A percentile compares a stretch with the other conserved stretches of the same genome.
These are phyloP conservation scores for Yarrowia bubula DNA, from an alignment of 805 yeast species.

Conservation along the genomic window DNA sequence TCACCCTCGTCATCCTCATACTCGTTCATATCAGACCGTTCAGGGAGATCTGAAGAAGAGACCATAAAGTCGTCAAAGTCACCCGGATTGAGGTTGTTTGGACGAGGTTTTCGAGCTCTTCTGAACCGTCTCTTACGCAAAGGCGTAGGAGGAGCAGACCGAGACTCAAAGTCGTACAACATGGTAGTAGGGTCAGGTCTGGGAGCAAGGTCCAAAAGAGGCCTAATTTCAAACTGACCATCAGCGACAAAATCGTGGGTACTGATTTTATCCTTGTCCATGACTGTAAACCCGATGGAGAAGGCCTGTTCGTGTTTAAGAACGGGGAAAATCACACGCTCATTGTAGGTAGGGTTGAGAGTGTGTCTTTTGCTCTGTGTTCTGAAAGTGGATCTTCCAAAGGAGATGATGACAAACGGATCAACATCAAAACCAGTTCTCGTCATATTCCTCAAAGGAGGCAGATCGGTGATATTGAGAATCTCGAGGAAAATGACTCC, in stretches of 20 bases:
- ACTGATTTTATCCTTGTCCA: slow-evolving; percentile 83
- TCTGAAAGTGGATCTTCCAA: slow-evolving; percentile 82
- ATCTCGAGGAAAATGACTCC: slow-evolving; percentile 82
- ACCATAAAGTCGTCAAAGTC: slow-evolving; percentile 17
- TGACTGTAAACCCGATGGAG: slow-evolving; percentile 65
- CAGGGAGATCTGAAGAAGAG: slow-evolving; percentile 8
- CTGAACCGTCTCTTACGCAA: slow-evolving; percentile 2
- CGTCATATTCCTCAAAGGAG: slow-evolving; percentile 68
- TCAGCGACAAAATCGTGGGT: slow-evolving; percentile 80
- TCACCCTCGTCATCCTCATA: not conserved
- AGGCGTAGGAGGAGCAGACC: not conserved
- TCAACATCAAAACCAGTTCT: slow-evolving; percentile 90
- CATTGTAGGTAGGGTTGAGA: slow-evolving; percentile 77
- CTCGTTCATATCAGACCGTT: slow-evolving; percentile 10
- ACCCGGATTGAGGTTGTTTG: not conserved
- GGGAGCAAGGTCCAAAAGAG: slow-evolving; percentile 43
- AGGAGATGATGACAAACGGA: slow-evolving; percentile 88
- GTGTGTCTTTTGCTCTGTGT: slow-evolving; percentile 84
- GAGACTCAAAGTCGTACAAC: slow-evolving; percentile 29
- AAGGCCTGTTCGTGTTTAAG: slow-evolving; percentile 62
- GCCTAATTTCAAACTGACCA: slow-evolving; percentile 55
- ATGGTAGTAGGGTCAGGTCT: slow-evolving; percentile 40
- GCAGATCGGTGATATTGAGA: slow-evolving; percentile 69
- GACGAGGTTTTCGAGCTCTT: not conserved
- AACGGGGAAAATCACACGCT: slow-evolving; percentile 75